Conservation (phyloP, 73 alveolate genomes). For the Tetrahymena elliotti region DNA sequence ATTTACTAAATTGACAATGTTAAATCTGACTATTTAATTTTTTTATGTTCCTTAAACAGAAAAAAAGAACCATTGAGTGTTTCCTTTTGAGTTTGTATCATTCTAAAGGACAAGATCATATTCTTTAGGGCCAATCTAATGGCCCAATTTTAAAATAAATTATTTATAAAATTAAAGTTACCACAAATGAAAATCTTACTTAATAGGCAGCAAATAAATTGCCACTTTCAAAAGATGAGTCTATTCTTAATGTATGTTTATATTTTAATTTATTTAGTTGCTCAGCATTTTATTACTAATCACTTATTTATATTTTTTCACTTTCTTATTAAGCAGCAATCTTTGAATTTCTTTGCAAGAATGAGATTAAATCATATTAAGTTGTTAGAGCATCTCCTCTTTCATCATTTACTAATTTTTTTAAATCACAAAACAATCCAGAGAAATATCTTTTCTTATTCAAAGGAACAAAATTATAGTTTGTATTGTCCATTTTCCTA, state of each 20-base stretch:
- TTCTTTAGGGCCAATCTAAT: not conserved
- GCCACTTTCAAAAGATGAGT: not conserved
- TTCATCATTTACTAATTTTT: not conserved
- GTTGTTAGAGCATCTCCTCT: not conserved
- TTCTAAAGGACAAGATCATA: not conserved
- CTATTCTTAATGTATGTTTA: not conserved
- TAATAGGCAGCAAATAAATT: not conserved
- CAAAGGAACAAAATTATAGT: not conserved
- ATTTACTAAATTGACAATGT: conserved; percentile 39
- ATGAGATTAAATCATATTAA: not conserved
- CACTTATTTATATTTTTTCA: not conserved
- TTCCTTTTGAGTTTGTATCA: not conserved
- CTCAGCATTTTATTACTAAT: not conserved
- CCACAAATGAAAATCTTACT: not conserved
- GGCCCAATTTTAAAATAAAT: not conserved
- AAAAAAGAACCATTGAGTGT: not conserved
- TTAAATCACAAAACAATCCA: not conserved
- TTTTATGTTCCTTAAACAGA: not conserved
- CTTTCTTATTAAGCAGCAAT: not conserved
- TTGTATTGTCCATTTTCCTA: not conserved
- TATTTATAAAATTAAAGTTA: not conserved
- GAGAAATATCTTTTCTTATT: not conserved
- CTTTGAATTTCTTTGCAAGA: not conserved
- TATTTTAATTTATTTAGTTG: not conserved
- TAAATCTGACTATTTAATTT: conserved; percentile 25